These are phyloP conservation scores for Trichoderma lentiforme DNA, from an alignment of 2,329 filamentous ascomycete species.

Conservation along the genomic window DNA sequence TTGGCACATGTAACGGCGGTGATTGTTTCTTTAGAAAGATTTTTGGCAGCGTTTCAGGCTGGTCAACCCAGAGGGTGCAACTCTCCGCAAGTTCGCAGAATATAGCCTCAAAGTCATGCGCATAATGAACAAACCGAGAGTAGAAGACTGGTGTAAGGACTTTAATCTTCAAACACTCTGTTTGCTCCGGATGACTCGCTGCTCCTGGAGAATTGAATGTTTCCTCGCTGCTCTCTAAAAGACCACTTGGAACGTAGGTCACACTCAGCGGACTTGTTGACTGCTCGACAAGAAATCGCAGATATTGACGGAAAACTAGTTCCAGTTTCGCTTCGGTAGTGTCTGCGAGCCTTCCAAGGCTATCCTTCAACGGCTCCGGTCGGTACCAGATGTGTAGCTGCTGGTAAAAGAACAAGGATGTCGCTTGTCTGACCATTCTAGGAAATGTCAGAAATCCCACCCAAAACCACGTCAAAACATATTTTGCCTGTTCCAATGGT, in stretches of 20 bases:
- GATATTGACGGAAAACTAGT: slow-evolving; percentile 44
- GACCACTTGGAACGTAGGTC: slow-evolving; percentile 52
- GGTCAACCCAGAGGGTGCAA: slow-evolving; percentile 55
- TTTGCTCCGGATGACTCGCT: slow-evolving; percentile 15
- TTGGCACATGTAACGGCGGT: slow-evolving; percentile 34
- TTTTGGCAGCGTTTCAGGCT: slow-evolving; percentile 48
- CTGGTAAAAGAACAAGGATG: slow-evolving; percentile 51
- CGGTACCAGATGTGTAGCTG: slow-evolving; percentile 62
- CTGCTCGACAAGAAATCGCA: slow-evolving; percentile 48
- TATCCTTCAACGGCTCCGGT: slow-evolving; percentile 58
- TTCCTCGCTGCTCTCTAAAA: slow-evolving; percentile 36
- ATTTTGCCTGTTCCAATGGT: slow-evolving; percentile 40
- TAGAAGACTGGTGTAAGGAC: slow-evolving; percentile 66
- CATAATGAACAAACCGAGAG: slow-evolving; percentile 60
- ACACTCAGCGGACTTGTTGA: slow-evolving; percentile 45
- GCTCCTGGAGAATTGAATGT: slow-evolving; percentile 36
- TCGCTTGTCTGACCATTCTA: slow-evolving; percentile 61
- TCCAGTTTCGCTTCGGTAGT: slow-evolving; percentile 48
- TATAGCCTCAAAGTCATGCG: slow-evolving; percentile 59
- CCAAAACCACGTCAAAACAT: slow-evolving; percentile 62
- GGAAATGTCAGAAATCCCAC: slow-evolving; percentile 64
- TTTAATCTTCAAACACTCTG: slow-evolving; percentile 50
- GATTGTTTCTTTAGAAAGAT: slow-evolving; percentile 41
- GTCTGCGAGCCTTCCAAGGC: slow-evolving; percentile 52
- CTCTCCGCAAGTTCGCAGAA: slow-evolving; percentile 59